These are phyloP conservation scores for Pythium oligandrum DNA, from an alignment of 352 stramenopile species.

Conservation along the genomic window DNA sequence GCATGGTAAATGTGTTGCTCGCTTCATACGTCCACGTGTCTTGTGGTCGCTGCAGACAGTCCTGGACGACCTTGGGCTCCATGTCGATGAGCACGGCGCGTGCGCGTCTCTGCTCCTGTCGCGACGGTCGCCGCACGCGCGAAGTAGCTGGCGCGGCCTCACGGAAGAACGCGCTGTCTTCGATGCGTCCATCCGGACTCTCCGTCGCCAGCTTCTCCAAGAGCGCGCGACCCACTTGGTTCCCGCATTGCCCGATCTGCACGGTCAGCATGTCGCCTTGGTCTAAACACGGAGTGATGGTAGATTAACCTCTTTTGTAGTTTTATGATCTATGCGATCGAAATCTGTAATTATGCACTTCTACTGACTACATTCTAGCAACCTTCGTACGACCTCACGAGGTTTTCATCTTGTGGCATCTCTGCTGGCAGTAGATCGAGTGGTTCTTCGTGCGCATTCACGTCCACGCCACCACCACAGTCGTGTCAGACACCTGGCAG, in stretches of 20 bases:
- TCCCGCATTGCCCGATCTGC: slow-evolving; percentile 77
- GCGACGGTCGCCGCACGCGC: not conserved
- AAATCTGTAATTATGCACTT: too few species aligned
- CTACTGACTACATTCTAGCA: too few species aligned
- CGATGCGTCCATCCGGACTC: not conserved
- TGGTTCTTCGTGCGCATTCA: too few species aligned
- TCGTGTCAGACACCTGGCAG: too few species aligned
- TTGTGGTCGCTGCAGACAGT: slow-evolving; percentile 25
- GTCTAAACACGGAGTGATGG: too few species aligned
- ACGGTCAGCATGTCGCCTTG: slow-evolving; percentile 45
- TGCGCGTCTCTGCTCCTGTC: slow-evolving; percentile 13
- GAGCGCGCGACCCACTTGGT: slow-evolving; percentile 59
- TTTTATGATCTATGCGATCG: too few species aligned
- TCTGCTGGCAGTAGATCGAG: too few species aligned
- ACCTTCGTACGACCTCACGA: too few species aligned
- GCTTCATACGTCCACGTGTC: slow-evolving; percentile 40
- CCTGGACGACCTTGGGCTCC: slow-evolving; percentile 75
- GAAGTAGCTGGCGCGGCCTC: not conserved
- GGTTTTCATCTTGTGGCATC: too few species aligned
- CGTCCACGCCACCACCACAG: too few species aligned
- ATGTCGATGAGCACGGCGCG: slow-evolving; percentile 79
- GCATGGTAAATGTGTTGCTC: slow-evolving; percentile 42
- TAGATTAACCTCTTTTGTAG: too few species aligned
- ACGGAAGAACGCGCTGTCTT: slow-evolving; percentile 31
- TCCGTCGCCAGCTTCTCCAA: slow-evolving; percentile 58